Evolutionary conservation across 306 rosid species (phyloP).

Genomic region (Myrica gale): DNA sequence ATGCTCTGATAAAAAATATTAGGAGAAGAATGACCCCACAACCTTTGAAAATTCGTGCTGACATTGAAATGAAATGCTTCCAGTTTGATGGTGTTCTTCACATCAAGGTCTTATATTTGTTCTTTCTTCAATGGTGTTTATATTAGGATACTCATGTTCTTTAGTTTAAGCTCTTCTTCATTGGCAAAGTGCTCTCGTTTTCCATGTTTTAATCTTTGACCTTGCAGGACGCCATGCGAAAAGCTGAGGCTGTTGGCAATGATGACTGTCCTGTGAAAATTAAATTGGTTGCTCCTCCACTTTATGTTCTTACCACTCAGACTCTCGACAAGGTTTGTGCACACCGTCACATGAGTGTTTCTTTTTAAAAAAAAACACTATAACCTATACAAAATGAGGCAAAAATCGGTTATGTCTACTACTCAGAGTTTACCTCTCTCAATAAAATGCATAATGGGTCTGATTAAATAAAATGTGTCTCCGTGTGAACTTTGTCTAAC

Average conservation of each 20-base stretch:
- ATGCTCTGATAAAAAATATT: slow-evolving; percentile 70
- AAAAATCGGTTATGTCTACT: background rate
- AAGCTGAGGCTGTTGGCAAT: slow-evolving; percentile 93
- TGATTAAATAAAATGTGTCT: background rate
- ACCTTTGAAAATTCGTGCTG: slow-evolving; percentile 92
- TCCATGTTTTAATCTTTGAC: background rate
- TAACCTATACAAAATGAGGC: background rate
- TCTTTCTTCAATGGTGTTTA: slow-evolving; percentile 11
- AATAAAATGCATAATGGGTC: too few relatives aligned
- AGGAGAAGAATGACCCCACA: slow-evolving; percentile 97
- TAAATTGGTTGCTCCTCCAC: slow-evolving; percentile 97
- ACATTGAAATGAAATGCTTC: slow-evolving; percentile 93
- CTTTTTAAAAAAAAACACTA: background rate
- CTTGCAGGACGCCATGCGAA: slow-evolving; percentile 87
- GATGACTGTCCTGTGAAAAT: slow-evolving; percentile 94
- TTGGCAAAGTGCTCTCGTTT: background rate
- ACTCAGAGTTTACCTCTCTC: background rate
- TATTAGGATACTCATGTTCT: slow-evolving; percentile 1
- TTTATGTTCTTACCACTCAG: slow-evolving; percentile 91
- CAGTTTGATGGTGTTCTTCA: slow-evolving; percentile 96
- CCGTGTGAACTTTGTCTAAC: background rate
- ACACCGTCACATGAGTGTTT: background rate
- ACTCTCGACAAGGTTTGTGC: slow-evolving; percentile 91
- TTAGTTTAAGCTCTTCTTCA: slow-evolving; percentile 7
- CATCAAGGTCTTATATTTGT: slow-evolving; percentile 59